Conservation (phyloP, 2,329 filamentous ascomycete genomes). For the Kalmusia sp. region DNA sequence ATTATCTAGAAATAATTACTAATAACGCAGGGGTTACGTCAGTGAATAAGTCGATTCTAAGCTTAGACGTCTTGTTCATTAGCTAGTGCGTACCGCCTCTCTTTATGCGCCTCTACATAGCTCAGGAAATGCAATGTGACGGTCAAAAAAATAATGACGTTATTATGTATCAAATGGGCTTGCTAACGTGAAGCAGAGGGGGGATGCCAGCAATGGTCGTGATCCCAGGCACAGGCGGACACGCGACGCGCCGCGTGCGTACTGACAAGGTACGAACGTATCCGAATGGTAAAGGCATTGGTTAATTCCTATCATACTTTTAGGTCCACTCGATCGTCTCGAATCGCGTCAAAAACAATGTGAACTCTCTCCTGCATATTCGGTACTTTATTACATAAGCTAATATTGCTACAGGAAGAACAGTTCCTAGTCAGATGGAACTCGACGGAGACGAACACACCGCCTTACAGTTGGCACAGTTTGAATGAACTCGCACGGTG, state of each 20-base stretch:
- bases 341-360: conserved; percentile 33
- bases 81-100: too few relatives aligned
- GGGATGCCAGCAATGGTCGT: conserved; percentile 38
- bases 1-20: conserved; percentile 1
- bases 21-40: background rate
- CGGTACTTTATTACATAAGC: conserved; percentile 21
- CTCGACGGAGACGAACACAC: conserved; percentile 9
- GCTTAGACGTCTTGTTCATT: too few relatives aligned
- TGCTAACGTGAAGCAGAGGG: conserved; percentile 12
- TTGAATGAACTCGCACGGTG: conserved; percentile 48
- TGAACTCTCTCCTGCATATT: conserved; percentile 19
- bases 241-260: conserved; percentile 25
- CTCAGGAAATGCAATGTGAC: too few relatives aligned
- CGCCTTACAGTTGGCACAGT: conserved; percentile 53
- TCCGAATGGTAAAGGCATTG: background rate
- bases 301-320: conserved; percentile 10
- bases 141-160: background rate
- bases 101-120: background rate
- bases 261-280: conserved; percentile 30
- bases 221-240: conserved; percentile 25
- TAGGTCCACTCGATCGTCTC: conserved; percentile 33
- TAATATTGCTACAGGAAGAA: conserved; percentile 44
- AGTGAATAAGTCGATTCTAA: background rate
- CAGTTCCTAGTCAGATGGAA: conserved; percentile 54
- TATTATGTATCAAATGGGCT: background rate